Evolutionary conservation across 2,329 filamentous ascomycete species (phyloP).

Genomic region (Ciborinia camelliae): DNA sequence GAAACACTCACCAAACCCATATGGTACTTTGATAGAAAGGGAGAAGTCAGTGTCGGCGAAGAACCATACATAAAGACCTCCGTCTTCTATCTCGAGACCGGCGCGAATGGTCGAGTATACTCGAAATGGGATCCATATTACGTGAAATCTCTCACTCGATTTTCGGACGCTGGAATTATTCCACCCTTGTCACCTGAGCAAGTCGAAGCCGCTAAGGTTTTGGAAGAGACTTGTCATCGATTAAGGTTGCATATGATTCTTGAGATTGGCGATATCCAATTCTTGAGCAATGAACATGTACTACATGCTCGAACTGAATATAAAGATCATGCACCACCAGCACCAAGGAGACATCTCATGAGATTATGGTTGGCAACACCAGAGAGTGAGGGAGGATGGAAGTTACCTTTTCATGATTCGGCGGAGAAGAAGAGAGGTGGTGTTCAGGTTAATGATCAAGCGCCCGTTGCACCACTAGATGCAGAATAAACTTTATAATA

Average conservation of each 20-base stretch:
- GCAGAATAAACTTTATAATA: constrained; percentile 56
- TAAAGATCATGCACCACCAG: constrained; percentile 64
- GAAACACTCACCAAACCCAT: constrained; percentile 71
- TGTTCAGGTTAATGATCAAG: constrained; percentile 79
- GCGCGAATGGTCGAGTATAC: constrained; percentile 64
- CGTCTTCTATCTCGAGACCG: constrained; percentile 74
- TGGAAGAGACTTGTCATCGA: constrained; percentile 73
- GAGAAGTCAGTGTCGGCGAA: constrained; percentile 71
- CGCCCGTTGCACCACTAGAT: constrained; percentile 71
- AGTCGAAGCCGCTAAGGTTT: constrained; percentile 60
- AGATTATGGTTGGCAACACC: constrained; percentile 82
- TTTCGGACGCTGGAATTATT: constrained; percentile 69
- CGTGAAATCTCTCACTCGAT: constrained; percentile 70
- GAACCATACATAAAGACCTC: constrained; percentile 69
- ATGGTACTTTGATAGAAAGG: constrained; percentile 93
- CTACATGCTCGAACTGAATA: constrained; percentile 81
- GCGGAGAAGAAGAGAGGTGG: constrained; percentile 83
- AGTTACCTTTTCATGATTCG: constrained; percentile 75
- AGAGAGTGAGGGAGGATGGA: constrained; percentile 80
- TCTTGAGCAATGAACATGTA: constrained; percentile 75
- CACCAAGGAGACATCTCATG: constrained; percentile 73
- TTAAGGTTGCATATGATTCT: constrained; percentile 80
- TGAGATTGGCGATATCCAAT: constrained; percentile 85
- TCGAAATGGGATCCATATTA: constrained; percentile 92
- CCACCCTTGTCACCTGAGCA: constrained; percentile 70